phyloP scores from a whole-genome alignment of 106 monocot species.

The Chionographis japonica region DNA sequence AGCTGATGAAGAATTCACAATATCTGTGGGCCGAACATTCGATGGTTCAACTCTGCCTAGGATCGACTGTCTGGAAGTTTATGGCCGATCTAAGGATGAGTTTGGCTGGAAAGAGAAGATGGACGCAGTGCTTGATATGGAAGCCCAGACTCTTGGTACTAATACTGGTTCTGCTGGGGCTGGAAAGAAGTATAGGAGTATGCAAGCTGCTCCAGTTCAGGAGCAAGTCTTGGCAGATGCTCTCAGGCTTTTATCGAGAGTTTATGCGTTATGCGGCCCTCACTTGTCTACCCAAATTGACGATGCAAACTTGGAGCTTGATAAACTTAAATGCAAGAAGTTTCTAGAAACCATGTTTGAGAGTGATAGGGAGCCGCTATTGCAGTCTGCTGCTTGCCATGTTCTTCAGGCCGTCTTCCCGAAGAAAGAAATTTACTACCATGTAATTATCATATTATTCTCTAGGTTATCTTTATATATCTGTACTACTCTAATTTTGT shows the following conservation, averaged over 20 bases:
- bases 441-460: conserved; percentile 42
- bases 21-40: conserved; percentile 67
- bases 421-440: conserved; percentile 82
- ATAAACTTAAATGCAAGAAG: conserved; percentile 76
- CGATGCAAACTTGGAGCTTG: conserved; percentile 50
- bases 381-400: conserved; percentile 84
- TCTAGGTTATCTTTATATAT: background rate
- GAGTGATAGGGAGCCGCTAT: conserved; percentile 73
- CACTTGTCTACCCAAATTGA: conserved; percentile 29
- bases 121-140: conserved; percentile 91
- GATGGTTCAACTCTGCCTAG: conserved; percentile 69
- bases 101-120: conserved; percentile 99
- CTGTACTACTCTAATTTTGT: conserved; percentile 3
- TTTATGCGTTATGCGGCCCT: conserved; percentile 48
- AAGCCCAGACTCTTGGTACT: conserved; percentile 51
- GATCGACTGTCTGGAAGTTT: conserved; percentile 89
- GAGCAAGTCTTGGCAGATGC: conserved; percentile 91
- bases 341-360: conserved; percentile 81
- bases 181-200: conserved; percentile 40
- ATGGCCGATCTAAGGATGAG: conserved; percentile 94
- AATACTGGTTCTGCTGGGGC: conserved; percentile 26
- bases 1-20: conserved; percentile 92
- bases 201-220: conserved; percentile 72
- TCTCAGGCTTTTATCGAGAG: conserved; percentile 62
- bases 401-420: conserved; percentile 90